Conservation (phyloP, 345 rosid species). For the Turritis glabra region DNA sequence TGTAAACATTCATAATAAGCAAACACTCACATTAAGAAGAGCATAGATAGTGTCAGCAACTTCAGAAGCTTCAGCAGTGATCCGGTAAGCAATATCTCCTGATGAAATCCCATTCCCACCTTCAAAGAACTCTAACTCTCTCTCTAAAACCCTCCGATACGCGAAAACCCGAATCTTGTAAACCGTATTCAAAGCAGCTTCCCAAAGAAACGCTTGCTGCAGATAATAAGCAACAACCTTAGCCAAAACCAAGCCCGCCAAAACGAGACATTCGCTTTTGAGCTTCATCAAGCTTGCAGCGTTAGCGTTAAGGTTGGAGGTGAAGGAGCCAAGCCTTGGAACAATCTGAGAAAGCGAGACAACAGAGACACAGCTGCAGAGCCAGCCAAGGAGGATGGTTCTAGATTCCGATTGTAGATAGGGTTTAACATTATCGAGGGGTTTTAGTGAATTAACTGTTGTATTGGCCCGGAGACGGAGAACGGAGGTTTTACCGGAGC, state of each 20-base stretch:
- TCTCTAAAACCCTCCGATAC: slow-evolving; percentile 61
- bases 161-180: slow-evolving; percentile 64
- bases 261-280: slow-evolving; percentile 44
- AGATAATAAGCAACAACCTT: slow-evolving; percentile 61
- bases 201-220: slow-evolving; percentile 85
- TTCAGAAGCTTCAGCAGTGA: slow-evolving; percentile 86
- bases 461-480: slow-evolving; percentile 14
- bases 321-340: slow-evolving; percentile 61
- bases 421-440: slow-evolving; percentile 58
- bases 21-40: slow-evolving; percentile 64
- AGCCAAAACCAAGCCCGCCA: slow-evolving; percentile 51
- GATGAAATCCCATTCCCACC: slow-evolving; percentile 60
- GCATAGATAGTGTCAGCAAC: slow-evolving; percentile 73
- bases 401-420: slow-evolving; percentile 57
- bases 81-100: slow-evolving; percentile 81
- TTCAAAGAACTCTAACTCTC: slow-evolving; percentile 78
- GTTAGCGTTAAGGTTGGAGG: slow-evolving; percentile 42
- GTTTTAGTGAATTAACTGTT: slow-evolving; percentile 28
- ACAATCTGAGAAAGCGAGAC: slow-evolving; percentile 69
- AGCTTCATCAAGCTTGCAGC: slow-evolving; percentile 32
- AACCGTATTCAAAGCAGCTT: slow-evolving; percentile 63
- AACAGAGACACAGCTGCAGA: slow-evolving; percentile 74
- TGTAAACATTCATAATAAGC: not conserved
- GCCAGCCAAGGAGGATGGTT: slow-evolving; percentile 75
- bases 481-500: slow-evolving; percentile 24